Conservation (phyloP, 306 rosid species). For the Benincasa hispida region DNA sequence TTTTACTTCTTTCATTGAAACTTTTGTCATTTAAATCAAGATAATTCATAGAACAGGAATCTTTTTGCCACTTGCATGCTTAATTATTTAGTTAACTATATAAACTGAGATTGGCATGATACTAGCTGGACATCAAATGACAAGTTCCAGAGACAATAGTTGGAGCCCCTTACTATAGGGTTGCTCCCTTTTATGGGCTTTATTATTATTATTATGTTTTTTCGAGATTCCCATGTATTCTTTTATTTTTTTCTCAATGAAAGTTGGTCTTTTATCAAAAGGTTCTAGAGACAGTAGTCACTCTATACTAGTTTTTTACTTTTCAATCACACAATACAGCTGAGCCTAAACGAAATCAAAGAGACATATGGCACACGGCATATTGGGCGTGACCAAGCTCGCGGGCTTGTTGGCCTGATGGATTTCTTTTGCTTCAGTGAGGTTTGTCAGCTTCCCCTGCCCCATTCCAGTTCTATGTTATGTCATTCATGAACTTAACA, state of each 20-base stretch:
- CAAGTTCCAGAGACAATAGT: background rate
- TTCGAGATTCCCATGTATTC: background rate
- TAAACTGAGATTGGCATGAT: background rate
- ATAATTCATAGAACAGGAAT: background rate
- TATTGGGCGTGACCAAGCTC: constrained; percentile 92
- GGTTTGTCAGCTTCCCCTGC: constrained; percentile 31
- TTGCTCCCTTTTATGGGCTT: background rate
- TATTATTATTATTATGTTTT: too few species aligned
- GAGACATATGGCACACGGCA: constrained; percentile 71
- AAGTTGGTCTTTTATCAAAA: background rate
- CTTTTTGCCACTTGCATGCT: background rate
- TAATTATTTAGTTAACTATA: background rate
- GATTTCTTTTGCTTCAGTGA: constrained; percentile 97
- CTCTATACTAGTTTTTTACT: background rate
- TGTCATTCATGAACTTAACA: background rate
- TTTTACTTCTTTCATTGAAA: background rate
- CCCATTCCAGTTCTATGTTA: background rate
- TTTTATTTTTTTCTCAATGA: background rate
- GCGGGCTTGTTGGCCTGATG: constrained; percentile 80
- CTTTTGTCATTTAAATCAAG: background rate
- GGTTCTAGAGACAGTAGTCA: background rate
- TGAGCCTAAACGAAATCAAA: constrained; percentile 42
- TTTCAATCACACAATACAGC: constrained; percentile 30
- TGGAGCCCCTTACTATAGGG: background rate
- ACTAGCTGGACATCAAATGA: background rate